These are phyloP conservation scores for Cyberlindnera euphorbiiphila DNA, from an alignment of 805 yeast species.

Conservation along the genomic window DNA sequence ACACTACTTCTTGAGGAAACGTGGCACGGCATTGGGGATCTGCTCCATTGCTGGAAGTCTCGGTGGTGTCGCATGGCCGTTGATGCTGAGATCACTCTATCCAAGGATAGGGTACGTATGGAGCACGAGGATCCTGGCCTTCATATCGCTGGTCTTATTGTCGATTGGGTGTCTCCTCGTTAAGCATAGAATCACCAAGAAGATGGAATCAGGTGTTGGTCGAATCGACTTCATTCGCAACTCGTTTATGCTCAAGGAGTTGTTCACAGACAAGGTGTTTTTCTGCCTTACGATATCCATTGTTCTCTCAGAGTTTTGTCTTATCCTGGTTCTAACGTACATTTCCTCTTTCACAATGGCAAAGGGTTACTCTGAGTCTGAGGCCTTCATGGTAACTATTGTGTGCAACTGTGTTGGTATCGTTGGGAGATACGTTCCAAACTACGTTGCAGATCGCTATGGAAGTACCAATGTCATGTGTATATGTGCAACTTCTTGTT, in stretches of 20 bases:
- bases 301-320: constrained; percentile 25
- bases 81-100: constrained; percentile 37
- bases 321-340: constrained; percentile 43
- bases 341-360: constrained; percentile 47
- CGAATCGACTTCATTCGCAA: constrained; percentile 7
- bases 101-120: constrained; percentile 44
- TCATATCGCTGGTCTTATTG: constrained; percentile 31
- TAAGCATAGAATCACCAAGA: constrained; percentile 32
- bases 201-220: constrained; percentile 1
- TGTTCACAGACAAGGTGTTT: constrained; percentile 31
- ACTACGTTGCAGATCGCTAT: constrained; percentile 37
- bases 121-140: constrained; percentile 46
- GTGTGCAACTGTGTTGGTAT: constrained; percentile 39
- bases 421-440: constrained; percentile 41
- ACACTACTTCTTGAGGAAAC: constrained; percentile 38
- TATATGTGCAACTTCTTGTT: constrained; percentile 41
- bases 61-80: constrained; percentile 46
- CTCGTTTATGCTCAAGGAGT: constrained; percentile 12
- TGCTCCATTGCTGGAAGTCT: constrained; percentile 44
- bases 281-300: constrained; percentile 37
- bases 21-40: constrained; percentile 41
- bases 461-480: constrained; percentile 34
- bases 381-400: constrained; percentile 43
- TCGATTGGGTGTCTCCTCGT: constrained; percentile 32
- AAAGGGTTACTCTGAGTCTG: constrained; percentile 38